These are phyloP conservation scores for Paramyrothecium roridum DNA, from an alignment of 2,329 filamentous ascomycete genomes.

Conservation along the genomic window DNA sequence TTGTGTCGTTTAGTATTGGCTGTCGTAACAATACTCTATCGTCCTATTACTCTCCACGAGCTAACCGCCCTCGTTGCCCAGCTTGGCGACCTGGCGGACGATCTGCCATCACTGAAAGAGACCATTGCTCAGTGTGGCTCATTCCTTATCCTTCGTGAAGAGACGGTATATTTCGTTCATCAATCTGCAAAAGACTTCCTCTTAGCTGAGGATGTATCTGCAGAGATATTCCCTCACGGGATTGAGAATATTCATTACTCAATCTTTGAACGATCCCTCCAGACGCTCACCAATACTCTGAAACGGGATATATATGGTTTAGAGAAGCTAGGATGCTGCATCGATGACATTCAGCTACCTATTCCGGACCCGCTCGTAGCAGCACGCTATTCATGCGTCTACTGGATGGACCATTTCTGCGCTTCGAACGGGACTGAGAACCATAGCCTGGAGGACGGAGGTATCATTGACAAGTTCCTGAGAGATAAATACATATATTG, in stretches of 20 bases:
- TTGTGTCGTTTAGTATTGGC: too few species aligned
- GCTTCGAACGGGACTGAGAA: background rate
- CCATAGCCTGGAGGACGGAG: constrained; percentile 11
- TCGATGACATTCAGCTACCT: constrained; percentile 3
- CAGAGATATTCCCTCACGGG: too few species aligned
- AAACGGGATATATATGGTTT: background rate
- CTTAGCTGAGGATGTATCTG: background rate
- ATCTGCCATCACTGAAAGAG: constrained; percentile 22
- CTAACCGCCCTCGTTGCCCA: constrained; percentile 21
- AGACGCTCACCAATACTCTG: constrained; percentile 15
- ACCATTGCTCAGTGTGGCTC: constrained; percentile 32
- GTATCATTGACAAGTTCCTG: constrained; percentile 26
- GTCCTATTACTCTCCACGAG: too few species aligned
- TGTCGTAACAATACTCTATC: too few species aligned
- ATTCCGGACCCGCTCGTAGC: constrained; percentile 7
- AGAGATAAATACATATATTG: constrained; percentile 32
- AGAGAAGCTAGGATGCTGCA: constrained; percentile 1
- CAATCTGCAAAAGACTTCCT: constrained; percentile 37
- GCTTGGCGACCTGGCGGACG: constrained; percentile 6
- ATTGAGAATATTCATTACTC: too few species aligned
- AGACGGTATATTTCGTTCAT: constrained; percentile 34
- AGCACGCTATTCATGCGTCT: constrained; percentile 6
- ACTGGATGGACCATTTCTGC: constrained; percentile 10
- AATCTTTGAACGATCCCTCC: constrained; percentile 32
- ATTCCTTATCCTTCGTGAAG: constrained; percentile 30